These are phyloP conservation scores for Cercospora citrullina DNA, from an alignment of 2,329 filamentous ascomycete genomes.

Conservation along the genomic window DNA sequence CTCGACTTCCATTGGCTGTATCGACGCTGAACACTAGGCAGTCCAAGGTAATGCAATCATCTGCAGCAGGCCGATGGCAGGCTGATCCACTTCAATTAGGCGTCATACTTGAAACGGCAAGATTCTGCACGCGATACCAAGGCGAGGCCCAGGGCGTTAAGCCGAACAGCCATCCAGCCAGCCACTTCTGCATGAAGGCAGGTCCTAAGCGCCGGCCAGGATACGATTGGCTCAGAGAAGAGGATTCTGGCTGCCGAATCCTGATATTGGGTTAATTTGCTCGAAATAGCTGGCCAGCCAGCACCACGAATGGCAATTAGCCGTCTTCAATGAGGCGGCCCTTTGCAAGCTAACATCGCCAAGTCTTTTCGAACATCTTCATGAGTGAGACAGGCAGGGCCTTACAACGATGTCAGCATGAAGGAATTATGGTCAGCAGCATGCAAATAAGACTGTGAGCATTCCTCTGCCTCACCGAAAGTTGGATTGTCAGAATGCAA, in stretches of 20 bases:
- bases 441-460: not conserved
- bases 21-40: slow-evolving; percentile 7
- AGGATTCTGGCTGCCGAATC: slow-evolving; percentile 3
- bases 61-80: slow-evolving; percentile 18
- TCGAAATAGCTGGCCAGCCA: slow-evolving; percentile 18
- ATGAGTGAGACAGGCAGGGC: not conserved
- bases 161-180: slow-evolving; percentile 17
- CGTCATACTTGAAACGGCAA: slow-evolving; percentile 21
- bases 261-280: slow-evolving; percentile 21
- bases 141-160: slow-evolving; percentile 8
- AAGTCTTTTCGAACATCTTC: not conserved
- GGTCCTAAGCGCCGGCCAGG: slow-evolving; percentile 24
- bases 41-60: slow-evolving; percentile 17
- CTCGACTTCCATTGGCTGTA: not conserved
- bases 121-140: slow-evolving; percentile 12
- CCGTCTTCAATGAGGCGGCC: slow-evolving; percentile 4
- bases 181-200: slow-evolving; percentile 19
- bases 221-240: slow-evolving; percentile 19
- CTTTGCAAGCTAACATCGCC: not conserved
- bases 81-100: slow-evolving; percentile 8
- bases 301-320: slow-evolving; percentile 10
- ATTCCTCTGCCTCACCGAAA: not conserved
- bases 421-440: not conserved
- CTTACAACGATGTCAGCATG: not conserved
- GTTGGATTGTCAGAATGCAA: not conserved